Evolutionary conservation across 306 rosid genomes (phyloP), one percentile per base, ranked within the genome.

Genomic region (Acacia confusa): DNA sequence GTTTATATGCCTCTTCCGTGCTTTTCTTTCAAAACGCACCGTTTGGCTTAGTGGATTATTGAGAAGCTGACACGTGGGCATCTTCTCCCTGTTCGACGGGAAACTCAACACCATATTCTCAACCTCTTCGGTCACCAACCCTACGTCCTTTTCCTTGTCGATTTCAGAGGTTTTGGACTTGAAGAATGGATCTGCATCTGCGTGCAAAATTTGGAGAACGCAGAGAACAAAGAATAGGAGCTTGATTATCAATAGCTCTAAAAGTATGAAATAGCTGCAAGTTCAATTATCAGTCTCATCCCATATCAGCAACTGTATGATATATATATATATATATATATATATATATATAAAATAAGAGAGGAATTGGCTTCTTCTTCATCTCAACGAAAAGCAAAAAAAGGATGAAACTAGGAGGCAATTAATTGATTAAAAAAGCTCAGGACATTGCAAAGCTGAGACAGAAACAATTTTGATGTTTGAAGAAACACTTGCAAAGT

Each of bases 401-500:
- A 45, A 0, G 38, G 63, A 28, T 48, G 27, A 8, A 72, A 4
- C 25, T 25, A 20, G 16, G 22, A 28, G n/a, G 28, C 5, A 7
- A 34, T 34, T 34, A 34, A 48, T 8, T 16, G 20, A 27, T 47
- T 13, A 5, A 48, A 13, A 27, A 28, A 6, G 17, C n/a, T 73
- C 45, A 32, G 22, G 6, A 19, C 5, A 11, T 47, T 27, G 58
- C 30, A 75, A 16, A 55, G 38, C 70, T 64, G 41, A 14, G 24
- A 69, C 44, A 75, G n/a, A n/a, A 52, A 55, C 43, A 19, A 58
- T 45, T 9, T 65, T 38, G 43, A 38, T 50, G 53, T 58, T 79
- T 75, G 69, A 63, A 19, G 7, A 79, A 76, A 79, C 69, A 70
- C 34, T 71, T n/a, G 40, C 30, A 43, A 41, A 76, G 77, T 76